Percentiles rank a stretch among this genome's conserved stretches.
These are phyloP conservation scores for Gomphus bonarii DNA, from an alignment of 1,284 basidiomycete species.

Conservation along the genomic window DNA sequence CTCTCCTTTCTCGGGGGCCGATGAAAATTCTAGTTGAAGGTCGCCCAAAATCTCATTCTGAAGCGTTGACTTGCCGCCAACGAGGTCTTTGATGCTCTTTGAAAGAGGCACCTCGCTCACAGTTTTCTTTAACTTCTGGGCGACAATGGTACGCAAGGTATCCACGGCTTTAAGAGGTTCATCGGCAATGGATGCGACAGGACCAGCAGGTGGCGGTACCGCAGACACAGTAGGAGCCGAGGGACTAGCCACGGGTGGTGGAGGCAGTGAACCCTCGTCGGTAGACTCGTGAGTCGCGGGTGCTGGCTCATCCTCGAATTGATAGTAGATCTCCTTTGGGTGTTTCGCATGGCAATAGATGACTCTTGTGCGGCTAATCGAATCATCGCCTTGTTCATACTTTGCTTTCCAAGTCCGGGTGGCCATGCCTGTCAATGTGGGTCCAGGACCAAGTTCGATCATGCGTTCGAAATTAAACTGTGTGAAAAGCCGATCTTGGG, in stretches of 20 bases:
- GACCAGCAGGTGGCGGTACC: slow-evolving; percentile 39
- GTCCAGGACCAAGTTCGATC: slow-evolving; percentile 93
- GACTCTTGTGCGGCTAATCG: slow-evolving; percentile 66
- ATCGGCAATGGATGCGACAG: slow-evolving; percentile 74
- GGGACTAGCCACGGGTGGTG: slow-evolving; percentile 35
- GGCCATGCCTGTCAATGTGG: slow-evolving; percentile 95
- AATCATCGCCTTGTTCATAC: slow-evolving; percentile 87
- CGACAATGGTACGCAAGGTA: slow-evolving; percentile 81
- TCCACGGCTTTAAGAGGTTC: slow-evolving; percentile 89
- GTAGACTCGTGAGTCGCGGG: slow-evolving; percentile 31
- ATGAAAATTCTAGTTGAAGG: slow-evolving; percentile 81
- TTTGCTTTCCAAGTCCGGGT: slow-evolving; percentile 91
- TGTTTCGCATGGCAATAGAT: slow-evolving; percentile 95
- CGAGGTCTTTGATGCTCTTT: slow-evolving; percentile 97
- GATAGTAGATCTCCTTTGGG: slow-evolving; percentile 94
- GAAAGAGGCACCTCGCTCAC: slow-evolving; percentile 83
- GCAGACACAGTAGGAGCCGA: slow-evolving; percentile 33
- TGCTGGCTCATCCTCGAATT: slow-evolving; percentile 84
- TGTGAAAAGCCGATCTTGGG: slow-evolving; percentile 89
- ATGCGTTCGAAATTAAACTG: slow-evolving; percentile 89
- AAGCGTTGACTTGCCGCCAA: slow-evolving; percentile 95
- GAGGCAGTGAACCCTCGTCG: slow-evolving; percentile 29
- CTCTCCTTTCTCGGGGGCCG: slow-evolving; percentile 95
- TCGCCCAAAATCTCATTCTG: slow-evolving; percentile 97
- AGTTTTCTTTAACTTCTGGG: slow-evolving; percentile 97